Conservation (phyloP, 495 filamentous ascomycete genomes). For the Astrocystis sublimbata region DNA sequence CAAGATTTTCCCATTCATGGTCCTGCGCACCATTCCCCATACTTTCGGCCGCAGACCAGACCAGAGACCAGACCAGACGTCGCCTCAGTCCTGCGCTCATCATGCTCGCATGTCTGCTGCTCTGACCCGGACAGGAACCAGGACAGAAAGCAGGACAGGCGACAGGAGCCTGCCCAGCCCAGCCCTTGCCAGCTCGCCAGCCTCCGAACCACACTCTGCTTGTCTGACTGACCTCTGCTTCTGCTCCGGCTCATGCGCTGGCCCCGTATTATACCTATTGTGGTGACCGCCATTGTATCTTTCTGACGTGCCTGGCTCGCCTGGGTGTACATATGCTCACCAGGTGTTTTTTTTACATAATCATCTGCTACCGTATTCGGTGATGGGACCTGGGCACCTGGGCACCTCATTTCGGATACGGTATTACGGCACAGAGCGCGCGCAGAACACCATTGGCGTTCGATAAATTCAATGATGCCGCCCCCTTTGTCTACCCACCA, state of each 20-base stretch:
- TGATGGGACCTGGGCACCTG: neutral
- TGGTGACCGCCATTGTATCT: constrained; percentile 10
- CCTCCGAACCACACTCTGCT: too few relatives aligned
- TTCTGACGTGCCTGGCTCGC: too few relatives aligned
- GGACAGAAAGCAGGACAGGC: too few relatives aligned
- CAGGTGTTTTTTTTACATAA: neutral
- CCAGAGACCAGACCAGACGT: too few relatives aligned
- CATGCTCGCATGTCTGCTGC: too few relatives aligned
- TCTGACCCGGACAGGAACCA: too few relatives aligned
- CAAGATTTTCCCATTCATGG: neutral
- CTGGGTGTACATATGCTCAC: neutral
- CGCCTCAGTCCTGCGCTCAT: too few relatives aligned
- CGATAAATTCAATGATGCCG: constrained; percentile 6
- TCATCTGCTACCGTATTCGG: neutral
- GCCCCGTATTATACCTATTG: too few relatives aligned
- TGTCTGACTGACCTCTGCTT: neutral
- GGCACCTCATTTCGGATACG: constrained; percentile 8
- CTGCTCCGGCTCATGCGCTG: too few relatives aligned
- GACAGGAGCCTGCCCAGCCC: too few relatives aligned
- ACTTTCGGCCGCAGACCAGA: neutral
- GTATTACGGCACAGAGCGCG: neutral
- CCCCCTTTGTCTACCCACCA: constrained; percentile 18
- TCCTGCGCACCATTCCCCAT: neutral
- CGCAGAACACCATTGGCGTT: neutral
- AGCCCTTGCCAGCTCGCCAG: too few relatives aligned